Evolutionary conservation across 176 grass and related monocot genomes (phyloP).

Genomic region (Aechmea fasciata): DNA sequence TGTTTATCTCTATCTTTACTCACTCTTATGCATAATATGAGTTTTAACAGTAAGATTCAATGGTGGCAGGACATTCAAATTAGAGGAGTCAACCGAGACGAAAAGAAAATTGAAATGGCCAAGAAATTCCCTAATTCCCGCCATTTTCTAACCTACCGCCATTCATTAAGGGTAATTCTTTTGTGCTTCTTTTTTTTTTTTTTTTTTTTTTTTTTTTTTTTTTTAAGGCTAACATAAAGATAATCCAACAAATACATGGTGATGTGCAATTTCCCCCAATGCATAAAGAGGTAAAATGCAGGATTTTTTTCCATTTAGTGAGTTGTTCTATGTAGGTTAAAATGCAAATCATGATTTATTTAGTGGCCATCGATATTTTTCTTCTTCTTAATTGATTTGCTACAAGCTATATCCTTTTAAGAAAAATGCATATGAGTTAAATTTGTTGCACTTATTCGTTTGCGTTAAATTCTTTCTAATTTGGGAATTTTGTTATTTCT

Average conservation of each 20-base stretch:
- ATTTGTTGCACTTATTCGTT: too few species aligned
- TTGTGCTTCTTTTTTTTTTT: slow-evolving; percentile 3
- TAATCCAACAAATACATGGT: too few species aligned
- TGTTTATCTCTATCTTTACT: not conserved
- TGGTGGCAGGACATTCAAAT: slow-evolving; percentile 20
- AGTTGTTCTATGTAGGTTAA: too few species aligned
- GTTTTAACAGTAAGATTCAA: not conserved
- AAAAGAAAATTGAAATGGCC: slow-evolving; percentile 23
- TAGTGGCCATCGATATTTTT: too few species aligned
- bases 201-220: slow-evolving; percentile 15
- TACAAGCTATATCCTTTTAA: too few species aligned
- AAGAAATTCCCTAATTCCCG: slow-evolving; percentile 14
- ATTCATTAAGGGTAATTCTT: slow-evolving; percentile 20
- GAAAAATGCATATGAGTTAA: too few species aligned
- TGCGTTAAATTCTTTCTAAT: not conserved
- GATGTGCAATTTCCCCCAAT: too few species aligned
- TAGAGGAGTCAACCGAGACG: slow-evolving; percentile 21
- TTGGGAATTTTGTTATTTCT: not conserved
- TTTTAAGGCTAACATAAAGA: not conserved
- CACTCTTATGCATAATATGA: not conserved
- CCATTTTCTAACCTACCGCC: slow-evolving; percentile 22
- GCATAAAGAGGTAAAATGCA: too few species aligned
- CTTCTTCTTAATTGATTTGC: too few species aligned
- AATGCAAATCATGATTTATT: too few species aligned
- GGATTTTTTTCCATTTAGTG: too few species aligned